Conservation (phyloP, 192 early-diverging fungal species). For the Backusella luteola region DNA sequence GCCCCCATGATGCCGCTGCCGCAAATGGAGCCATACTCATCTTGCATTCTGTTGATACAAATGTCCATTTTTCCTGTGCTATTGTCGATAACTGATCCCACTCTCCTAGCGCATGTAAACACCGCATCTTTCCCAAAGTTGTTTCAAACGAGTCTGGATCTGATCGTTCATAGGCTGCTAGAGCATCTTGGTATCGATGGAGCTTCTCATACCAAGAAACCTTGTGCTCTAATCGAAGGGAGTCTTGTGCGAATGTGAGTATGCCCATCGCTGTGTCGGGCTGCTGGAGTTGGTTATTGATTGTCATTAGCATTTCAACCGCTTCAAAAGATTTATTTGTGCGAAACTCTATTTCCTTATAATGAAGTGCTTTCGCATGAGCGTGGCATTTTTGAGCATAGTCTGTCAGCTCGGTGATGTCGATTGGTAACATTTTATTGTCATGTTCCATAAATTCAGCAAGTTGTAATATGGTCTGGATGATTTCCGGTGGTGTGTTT, state of each 20-base stretch:
- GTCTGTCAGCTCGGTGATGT: conserved; percentile 79
- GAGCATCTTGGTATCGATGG: conserved; percentile 91
- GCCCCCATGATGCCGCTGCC: conserved; percentile 88
- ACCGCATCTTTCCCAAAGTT: conserved; percentile 82
- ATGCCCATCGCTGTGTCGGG: conserved; percentile 96
- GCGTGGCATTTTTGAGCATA: conserved; percentile 94
- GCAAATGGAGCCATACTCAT: conserved; percentile 82
- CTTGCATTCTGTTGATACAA: conserved; percentile 56
- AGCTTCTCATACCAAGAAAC: conserved; percentile 94
- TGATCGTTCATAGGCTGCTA: conserved; percentile 81
- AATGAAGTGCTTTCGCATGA: conserved; percentile 97
- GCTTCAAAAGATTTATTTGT: conserved; percentile 78
- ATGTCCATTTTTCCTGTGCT: conserved; percentile 76
- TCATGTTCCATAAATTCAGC: conserved; percentile 99
- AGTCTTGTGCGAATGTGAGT: conserved; percentile 82
- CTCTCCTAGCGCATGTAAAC: conserved; percentile 91
- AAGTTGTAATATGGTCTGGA: conserved; percentile 87
- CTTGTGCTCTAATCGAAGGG: conserved; percentile 78
- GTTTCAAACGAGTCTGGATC: conserved; percentile 76
- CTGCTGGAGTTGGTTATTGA: conserved; percentile 93
- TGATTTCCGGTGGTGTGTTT: conserved; percentile 87
- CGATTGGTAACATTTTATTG: conserved; percentile 91
- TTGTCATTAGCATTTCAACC: conserved; percentile 88
- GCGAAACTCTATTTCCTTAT: conserved; percentile 93
- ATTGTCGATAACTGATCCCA: conserved; percentile 83